These are phyloP conservation scores for Neocatenulostroma microsporum DNA, from an alignment of 2,329 filamentous ascomycete species.

Conservation along the genomic window DNA sequence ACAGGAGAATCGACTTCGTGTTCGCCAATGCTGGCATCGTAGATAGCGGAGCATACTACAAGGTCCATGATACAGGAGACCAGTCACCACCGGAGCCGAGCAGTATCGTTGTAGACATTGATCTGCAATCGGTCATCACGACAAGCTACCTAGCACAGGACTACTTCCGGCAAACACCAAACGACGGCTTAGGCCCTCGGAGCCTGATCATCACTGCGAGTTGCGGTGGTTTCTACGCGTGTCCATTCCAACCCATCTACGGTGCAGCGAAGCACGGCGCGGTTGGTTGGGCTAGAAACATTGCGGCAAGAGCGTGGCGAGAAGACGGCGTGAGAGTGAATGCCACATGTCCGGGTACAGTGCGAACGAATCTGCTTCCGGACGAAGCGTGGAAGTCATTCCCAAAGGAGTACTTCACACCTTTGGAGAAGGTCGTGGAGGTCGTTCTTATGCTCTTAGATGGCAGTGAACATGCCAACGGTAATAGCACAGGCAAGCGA, in stretches of 20 bases:
- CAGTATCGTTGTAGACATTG: not conserved
- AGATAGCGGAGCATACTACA: no score
- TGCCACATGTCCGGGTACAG: slow-evolving; percentile 4
- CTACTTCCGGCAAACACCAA: slow-evolving; percentile 5
- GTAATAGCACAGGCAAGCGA: not conserved
- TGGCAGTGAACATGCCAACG: slow-evolving; percentile 1
- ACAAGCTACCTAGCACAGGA: slow-evolving; percentile 1
- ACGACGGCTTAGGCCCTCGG: not conserved
- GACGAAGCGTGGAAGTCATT: slow-evolving; percentile 1
- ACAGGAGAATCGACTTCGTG: slow-evolving; percentile 10
- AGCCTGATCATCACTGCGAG: slow-evolving; percentile 4
- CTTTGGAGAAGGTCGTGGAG: slow-evolving; percentile 7
- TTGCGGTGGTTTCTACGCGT: slow-evolving; percentile 5
- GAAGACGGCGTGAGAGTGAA: slow-evolving; percentile 4
- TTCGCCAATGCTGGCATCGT: slow-evolving; percentile 12
- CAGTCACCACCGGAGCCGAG: not conserved
- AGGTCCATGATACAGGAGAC: no score
- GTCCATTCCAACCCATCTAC: slow-evolving; percentile 1
- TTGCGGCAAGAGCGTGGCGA: slow-evolving; percentile 1
- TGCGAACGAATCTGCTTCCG: slow-evolving; percentile 4
- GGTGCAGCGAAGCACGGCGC: slow-evolving; percentile 3
- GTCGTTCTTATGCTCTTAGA: slow-evolving; percentile 7
- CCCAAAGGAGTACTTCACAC: slow-evolving; percentile 4
- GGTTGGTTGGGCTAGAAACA: slow-evolving; percentile 4
- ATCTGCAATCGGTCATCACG: not conserved